Conservation (phyloP, 2,329 filamentous ascomycete genomes). For the Dactylonectria estremocensis region DNA sequence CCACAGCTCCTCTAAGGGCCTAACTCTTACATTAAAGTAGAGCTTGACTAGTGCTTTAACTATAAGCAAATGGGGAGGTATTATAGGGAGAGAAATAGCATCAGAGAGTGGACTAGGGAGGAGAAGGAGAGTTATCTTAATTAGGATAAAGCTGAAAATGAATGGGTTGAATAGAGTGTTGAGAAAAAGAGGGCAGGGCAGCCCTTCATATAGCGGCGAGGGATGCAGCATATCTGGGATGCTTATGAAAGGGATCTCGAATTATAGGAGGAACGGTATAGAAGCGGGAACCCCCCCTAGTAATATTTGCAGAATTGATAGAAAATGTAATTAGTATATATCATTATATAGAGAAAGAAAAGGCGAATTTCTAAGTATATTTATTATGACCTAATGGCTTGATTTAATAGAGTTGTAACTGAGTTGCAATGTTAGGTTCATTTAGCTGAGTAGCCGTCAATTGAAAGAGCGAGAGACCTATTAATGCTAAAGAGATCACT, state of each 20-base stretch:
- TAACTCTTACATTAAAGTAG: too few species aligned
- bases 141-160: constrained; percentile 9
- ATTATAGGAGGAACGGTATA: background rate
- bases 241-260: background rate
- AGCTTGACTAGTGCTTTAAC: background rate
- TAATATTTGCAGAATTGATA: too few species aligned
- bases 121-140: constrained; percentile 11
- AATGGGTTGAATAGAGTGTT: constrained; percentile 3
- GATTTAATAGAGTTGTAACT: too few species aligned
- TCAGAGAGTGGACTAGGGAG: background rate
- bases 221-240: background rate
- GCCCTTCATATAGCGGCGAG: background rate
- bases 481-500: background rate
- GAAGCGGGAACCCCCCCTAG: too few species aligned
- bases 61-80: background rate
- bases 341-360: too few species aligned
- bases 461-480: background rate
- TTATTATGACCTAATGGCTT: too few species aligned
- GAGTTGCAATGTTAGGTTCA: too few species aligned
- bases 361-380: too few species aligned
- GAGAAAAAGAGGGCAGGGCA: background rate
- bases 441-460: background rate
- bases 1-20: too few species aligned
- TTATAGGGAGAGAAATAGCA: background rate
- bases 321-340: too few species aligned